Conservation (phyloP, 1,284 basidiomycete genomes). For the Caloboletus inedulis region DNA sequence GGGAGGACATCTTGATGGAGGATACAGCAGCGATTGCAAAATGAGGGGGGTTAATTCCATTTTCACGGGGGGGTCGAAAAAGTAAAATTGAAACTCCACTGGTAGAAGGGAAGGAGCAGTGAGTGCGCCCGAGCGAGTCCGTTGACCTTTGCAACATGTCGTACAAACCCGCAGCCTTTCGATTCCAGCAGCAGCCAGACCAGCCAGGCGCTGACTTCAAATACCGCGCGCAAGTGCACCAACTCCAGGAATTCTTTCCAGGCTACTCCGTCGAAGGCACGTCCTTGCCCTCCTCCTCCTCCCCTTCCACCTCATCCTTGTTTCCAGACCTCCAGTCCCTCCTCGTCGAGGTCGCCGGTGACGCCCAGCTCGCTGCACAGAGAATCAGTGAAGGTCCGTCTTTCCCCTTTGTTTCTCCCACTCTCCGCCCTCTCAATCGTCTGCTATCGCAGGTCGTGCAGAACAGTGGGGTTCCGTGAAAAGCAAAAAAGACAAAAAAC, state of each 20-base stretch:
- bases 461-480: slow-evolving; percentile 86
- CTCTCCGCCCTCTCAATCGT: slow-evolving; percentile 9
- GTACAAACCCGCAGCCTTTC: slow-evolving; percentile 50
- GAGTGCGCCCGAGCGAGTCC: not conserved
- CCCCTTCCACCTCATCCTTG: not conserved
- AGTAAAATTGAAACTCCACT: slow-evolving; percentile 32
- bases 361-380: slow-evolving; percentile 69
- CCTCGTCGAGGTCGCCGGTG: slow-evolving; percentile 70
- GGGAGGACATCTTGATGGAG: not conserved
- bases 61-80: slow-evolving; percentile 24
- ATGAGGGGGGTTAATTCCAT: slow-evolving; percentile 13
- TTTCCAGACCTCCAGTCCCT: slow-evolving; percentile 70
- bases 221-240: slow-evolving; percentile 50
- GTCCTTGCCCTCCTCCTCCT: slow-evolving; percentile 28
- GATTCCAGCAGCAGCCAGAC: slow-evolving; percentile 37
- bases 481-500: slow-evolving; percentile 85
- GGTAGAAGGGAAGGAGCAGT: not conserved
- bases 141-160: slow-evolving; percentile 39
- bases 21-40: not conserved
- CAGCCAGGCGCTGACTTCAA: slow-evolving; percentile 35
- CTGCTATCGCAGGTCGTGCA: slow-evolving; percentile 54
- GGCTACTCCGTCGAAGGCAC: slow-evolving; percentile 74
- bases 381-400: slow-evolving; percentile 77
- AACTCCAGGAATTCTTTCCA: slow-evolving; percentile 78
- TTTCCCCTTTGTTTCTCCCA: slow-evolving; percentile 7